Conservation (phyloP, 2,329 filamentous ascomycete genomes). For the Knufia petricola region DNA sequence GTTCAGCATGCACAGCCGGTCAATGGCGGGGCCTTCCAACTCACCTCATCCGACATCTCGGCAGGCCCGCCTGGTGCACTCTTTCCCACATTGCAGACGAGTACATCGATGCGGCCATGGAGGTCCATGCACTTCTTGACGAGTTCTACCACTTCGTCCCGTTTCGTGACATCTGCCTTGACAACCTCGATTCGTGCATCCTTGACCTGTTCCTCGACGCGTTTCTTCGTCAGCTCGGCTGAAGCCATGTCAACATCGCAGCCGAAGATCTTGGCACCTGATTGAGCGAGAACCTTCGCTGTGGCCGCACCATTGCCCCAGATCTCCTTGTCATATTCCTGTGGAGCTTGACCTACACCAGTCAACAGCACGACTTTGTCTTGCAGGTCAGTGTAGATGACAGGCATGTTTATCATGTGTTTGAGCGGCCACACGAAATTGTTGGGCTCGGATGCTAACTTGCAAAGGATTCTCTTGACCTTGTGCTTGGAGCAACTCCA, state of each 20-base stretch:
- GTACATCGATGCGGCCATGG: slow-evolving; percentile 4
- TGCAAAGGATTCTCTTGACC: no score
- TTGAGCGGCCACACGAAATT: no score
- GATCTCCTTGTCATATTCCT: not conserved
- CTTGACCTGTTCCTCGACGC: slow-evolving; percentile 27
- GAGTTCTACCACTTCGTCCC: not conserved
- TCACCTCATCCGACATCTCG: slow-evolving; percentile 34
- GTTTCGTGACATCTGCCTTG: slow-evolving; percentile 1
- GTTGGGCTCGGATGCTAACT: no score
- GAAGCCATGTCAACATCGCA: slow-evolving; percentile 39
- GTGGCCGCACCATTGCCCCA: slow-evolving; percentile 46
- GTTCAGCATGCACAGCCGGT: no score
- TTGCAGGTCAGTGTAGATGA: slow-evolving; percentile 15
- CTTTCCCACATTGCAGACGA: slow-evolving; percentile 43
- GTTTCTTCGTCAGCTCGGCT: slow-evolving; percentile 32
- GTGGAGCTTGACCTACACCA: slow-evolving; percentile 27
- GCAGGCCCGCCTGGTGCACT: slow-evolving; percentile 46
- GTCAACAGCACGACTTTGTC: slow-evolving; percentile 24
- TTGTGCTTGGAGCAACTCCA: no score
- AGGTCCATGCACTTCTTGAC: not conserved
- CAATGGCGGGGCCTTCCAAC: no score
- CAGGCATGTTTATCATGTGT: not conserved
- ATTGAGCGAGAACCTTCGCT: slow-evolving; percentile 38
- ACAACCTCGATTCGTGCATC: slow-evolving; percentile 20
- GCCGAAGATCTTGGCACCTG: slow-evolving; percentile 43